phyloP scores from a whole-genome alignment of 2,329 filamentous ascomycete genomes.

The Apiospora aurea region DNA sequence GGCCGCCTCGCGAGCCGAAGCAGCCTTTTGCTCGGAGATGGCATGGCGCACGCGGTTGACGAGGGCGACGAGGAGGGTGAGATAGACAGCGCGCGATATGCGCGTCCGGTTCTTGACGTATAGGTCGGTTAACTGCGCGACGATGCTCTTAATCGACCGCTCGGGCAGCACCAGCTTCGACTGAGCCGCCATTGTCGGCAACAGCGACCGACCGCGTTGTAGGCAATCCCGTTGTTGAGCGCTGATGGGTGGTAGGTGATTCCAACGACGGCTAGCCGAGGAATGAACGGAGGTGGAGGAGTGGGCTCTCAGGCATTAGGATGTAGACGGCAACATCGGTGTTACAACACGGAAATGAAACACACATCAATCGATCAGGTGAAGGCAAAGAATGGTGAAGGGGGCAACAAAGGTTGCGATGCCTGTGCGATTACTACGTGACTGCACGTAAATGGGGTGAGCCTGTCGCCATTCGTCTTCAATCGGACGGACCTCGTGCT shows the following conservation, averaged over 20 bases:
- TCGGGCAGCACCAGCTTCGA: constrained; percentile 74
- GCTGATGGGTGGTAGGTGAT: not conserved
- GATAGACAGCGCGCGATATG: constrained; percentile 84
- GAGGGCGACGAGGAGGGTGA: constrained; percentile 81
- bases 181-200: constrained; percentile 73
- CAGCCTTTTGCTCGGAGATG: constrained; percentile 90
- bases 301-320: not conserved
- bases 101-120: constrained; percentile 82
- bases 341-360: not conserved
- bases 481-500: not conserved
- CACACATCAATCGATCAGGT: not conserved
- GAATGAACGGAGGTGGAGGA: not conserved
- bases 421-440: constrained; percentile 4
- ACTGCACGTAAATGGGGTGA: not conserved
- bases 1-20: constrained; percentile 72
- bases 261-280: not conserved
- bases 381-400: not conserved
- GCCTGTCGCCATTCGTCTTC: constrained; percentile 16
- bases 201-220: not conserved
- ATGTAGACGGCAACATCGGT: not conserved
- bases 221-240: constrained; percentile 4
- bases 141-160: constrained; percentile 68
- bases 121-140: constrained; percentile 71
- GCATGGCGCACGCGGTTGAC: constrained; percentile 89
- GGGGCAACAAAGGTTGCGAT: constrained; percentile 9